Base-by-base conservation (phyloP, 768 basidiomycete genomes). In the Lepiota venenata region DNA sequence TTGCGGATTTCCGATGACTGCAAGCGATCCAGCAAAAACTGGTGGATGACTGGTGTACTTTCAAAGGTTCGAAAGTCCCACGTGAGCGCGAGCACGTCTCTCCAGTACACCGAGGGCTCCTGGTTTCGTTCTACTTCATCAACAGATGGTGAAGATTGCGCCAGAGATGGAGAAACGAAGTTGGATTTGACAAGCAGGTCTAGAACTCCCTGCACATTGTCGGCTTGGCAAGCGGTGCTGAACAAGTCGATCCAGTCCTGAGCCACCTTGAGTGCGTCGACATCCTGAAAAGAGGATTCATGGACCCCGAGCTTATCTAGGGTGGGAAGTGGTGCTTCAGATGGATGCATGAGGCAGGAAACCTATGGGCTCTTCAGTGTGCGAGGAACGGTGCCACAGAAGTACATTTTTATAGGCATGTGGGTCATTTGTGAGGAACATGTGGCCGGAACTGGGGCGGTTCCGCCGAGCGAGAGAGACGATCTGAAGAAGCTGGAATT, bases 51-150 rank as follows among this genome's bases (percentile, higher is more conserved):
- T 1, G 61, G 18, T 36, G 59, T 65, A 11, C 79, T 74, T 57
- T 77, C 72, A 60, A 86, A 79, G 7, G 82, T 80, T 37, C 83
- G 78, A 45, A 84, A 78, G 55, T 82, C 75, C 82, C 82, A 85
- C 15, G 84, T 85, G 50, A 86, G 71, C 0, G 80, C 74, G n/a
- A 84, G 74, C 48, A 79, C 70, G 58, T 86, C 84, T 11, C 83
- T 69, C 85, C 84, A 86, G 55, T 77, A 78, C 4, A 71, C 71
- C 10, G 61, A 57, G 2, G 57, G 57, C 2, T 46, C 58, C 6
- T 62, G 47, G 18, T 59, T 55, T 22, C 48, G 47, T 11, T 58
- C 44, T 21, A 48, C 21, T 11, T 32, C 32, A 15, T 58, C 48
- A n/a, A 22, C 43, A 2, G 56, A 41, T 32, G 52, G 48, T 4